These are phyloP conservation scores for Camelina sativa DNA, from an alignment of 345 rosid species.

Conservation along the genomic window DNA sequence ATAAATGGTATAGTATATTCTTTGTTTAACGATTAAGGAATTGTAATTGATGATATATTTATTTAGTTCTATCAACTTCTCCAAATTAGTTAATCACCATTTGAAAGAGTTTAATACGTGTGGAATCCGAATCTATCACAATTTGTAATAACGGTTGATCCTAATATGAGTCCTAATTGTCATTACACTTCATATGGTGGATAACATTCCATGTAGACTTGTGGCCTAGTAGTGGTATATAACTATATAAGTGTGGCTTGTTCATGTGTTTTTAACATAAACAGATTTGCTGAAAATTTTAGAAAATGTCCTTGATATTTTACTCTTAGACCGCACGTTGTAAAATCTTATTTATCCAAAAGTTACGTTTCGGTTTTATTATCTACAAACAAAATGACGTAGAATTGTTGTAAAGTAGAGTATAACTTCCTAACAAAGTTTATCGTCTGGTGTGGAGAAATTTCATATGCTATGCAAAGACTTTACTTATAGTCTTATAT, in stretches of 20 bases:
- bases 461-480: conserved; percentile 13
- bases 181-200: conserved; percentile 6
- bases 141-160: conserved; percentile 11
- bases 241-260: too few relatives aligned
- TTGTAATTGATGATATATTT: background rate
- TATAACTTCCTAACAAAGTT: conserved; percentile 15
- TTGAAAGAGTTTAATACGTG: conserved; percentile 22
- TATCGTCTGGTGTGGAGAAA: conserved; percentile 9
- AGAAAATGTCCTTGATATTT: background rate
- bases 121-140: background rate
- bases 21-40: conserved; percentile 28
- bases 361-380: background rate
- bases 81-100: background rate
- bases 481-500: background rate
- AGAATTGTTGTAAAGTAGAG: conserved; percentile 5
- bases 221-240: too few relatives aligned
- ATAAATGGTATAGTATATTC: background rate
- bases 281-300: background rate
- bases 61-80: background rate
- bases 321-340: background rate
- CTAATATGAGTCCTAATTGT: background rate
- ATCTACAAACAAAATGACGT: background rate
- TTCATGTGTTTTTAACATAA: background rate
- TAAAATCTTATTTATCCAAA: conserved; percentile 7
- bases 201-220: too few relatives aligned